These are phyloP conservation scores for Poteriospumella lacustris DNA, from an alignment of 108 stramenopile species.

Conservation along the genomic window DNA sequence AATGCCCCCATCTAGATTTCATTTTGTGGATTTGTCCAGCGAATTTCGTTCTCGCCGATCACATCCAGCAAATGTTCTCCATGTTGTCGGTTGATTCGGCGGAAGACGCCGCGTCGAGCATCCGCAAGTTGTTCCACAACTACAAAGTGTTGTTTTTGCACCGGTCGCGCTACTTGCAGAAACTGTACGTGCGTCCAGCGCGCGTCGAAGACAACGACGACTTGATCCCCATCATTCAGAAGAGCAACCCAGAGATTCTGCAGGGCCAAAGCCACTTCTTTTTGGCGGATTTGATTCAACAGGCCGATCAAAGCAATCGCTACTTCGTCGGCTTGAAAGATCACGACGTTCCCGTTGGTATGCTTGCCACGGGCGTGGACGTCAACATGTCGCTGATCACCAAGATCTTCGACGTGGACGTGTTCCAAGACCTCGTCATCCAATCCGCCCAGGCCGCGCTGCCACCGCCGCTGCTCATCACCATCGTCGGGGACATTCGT, in stretches of 20 bases:
- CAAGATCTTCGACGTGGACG: background rate
- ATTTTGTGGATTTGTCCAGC: slow-evolving; percentile 1
- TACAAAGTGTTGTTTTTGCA: slow-evolving; percentile 33
- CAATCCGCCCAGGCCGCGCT: background rate
- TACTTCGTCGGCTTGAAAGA: slow-evolving; percentile 21
- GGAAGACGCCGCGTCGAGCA: too few species aligned
- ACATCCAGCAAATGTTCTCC: background rate
- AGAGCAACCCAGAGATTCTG: slow-evolving; percentile 46
- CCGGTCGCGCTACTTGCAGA: slow-evolving; percentile 44
- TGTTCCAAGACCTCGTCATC: background rate
- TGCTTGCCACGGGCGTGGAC: background rate
- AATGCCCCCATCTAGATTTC: background rate
- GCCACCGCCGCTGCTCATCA: background rate
- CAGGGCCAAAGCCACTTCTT: slow-evolving; percentile 57
- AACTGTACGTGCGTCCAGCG: slow-evolving; percentile 46
- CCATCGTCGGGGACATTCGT: background rate
- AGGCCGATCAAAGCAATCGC: slow-evolving; percentile 50
- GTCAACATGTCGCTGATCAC: slow-evolving; percentile 3
- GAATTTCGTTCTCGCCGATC: background rate
- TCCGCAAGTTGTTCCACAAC: background rate
- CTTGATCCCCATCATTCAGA: slow-evolving; percentile 53
- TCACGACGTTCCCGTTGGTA: background rate
- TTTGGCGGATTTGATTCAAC: slow-evolving; percentile 60
- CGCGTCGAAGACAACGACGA: slow-evolving; percentile 65
- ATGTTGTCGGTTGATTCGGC: background rate